Evolutionary conservation across 2,329 filamentous ascomycete species (phyloP).

Genomic region (Fusarium aywerte): DNA sequence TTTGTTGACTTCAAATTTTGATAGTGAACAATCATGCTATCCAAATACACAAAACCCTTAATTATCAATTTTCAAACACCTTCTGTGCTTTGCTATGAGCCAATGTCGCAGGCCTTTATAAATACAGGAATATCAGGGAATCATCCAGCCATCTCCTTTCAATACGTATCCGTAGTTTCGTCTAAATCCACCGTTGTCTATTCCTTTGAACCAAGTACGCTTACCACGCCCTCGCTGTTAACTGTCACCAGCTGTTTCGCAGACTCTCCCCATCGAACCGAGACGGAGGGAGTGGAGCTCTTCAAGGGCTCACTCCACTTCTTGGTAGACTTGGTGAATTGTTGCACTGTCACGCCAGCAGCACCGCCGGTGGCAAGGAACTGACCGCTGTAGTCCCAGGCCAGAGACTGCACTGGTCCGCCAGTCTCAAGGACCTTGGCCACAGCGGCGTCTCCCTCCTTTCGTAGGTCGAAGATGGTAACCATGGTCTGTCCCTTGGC

Average conservation of each 20-base stretch:
- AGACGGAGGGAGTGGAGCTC: constrained; percentile 77
- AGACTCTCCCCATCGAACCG: constrained; percentile 79
- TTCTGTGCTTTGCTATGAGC: constrained; percentile 33
- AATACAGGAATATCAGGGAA: constrained; percentile 38
- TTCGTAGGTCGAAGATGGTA: constrained; percentile 91
- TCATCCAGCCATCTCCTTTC: constrained; percentile 14
- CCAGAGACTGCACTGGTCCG: constrained; percentile 77
- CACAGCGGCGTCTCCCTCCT: constrained; percentile 82
- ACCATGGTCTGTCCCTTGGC: constrained; percentile 81
- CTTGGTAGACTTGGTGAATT: constrained; percentile 89
- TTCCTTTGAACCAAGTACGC: constrained; percentile 70
- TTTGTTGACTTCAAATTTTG: constrained; percentile 11
- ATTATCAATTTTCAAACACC: constrained; percentile 44
- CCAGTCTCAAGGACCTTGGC: constrained; percentile 90
- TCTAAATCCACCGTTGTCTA: constrained; percentile 38
- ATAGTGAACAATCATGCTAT: neutral
- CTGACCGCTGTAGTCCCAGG: constrained; percentile 96
- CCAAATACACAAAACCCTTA: constrained; percentile 23
- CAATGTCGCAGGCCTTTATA: constrained; percentile 29
- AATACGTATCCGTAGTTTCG: constrained; percentile 4
- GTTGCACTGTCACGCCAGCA: constrained; percentile 84
- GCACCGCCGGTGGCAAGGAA: constrained; percentile 86
- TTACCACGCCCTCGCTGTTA: constrained; percentile 79
- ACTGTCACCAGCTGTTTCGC: constrained; percentile 81
- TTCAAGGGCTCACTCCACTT: constrained; percentile 87